Base-by-base conservation (phyloP, 306 rosid genomes). In the Cucumis hystrix region DNA sequence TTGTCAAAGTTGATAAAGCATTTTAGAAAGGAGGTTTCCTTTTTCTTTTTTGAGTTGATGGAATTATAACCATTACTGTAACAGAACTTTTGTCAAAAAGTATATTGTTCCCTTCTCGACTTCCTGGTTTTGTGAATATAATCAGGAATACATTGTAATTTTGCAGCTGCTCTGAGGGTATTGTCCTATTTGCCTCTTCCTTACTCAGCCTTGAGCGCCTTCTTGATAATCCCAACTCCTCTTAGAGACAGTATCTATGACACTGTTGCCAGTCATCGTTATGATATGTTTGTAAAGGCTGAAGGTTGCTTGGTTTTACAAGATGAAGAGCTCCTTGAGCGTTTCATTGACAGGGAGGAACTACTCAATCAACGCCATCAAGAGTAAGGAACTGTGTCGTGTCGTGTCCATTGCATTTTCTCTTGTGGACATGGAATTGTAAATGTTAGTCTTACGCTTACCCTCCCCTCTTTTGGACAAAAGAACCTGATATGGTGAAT, bases 281-380 rank as follows among this genome's bases (percentile, higher is more conserved):
- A 93, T 73, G 54, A 83, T 52, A 83, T 88, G 94, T 85, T 89
- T 10, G 93, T 96, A 64, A 89, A 84, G 85, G 84, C 88, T 17
- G 66, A 93, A 49, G 88, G 86, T 37, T 87, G 86, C 76, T 82
- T 89, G 84, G 92, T 91, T 80, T 82, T 93, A 81, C 73, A 67
- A 75, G 96, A 89, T 80, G 83, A 47, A 56, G 91, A 91, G 79
- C 79, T 93, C 78, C 90, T 91, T 18, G 96, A 89, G 59, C 98
- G 93, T 78, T 93, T 93, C 87, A 87, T 93, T 25, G 98, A 93
- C 51, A 86, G 93, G 77, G 95, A 93, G 21, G 98, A 93, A 83
- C 37, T 93, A 66, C 78, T 84, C 83, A 56, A 73, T 49, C 79
- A 25, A 28, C 60, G 41, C 69, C 23, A 64, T 65, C 77, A 64